Conservation (phyloP, 306 rosid species). For the Canavalia ensiformis region DNA sequence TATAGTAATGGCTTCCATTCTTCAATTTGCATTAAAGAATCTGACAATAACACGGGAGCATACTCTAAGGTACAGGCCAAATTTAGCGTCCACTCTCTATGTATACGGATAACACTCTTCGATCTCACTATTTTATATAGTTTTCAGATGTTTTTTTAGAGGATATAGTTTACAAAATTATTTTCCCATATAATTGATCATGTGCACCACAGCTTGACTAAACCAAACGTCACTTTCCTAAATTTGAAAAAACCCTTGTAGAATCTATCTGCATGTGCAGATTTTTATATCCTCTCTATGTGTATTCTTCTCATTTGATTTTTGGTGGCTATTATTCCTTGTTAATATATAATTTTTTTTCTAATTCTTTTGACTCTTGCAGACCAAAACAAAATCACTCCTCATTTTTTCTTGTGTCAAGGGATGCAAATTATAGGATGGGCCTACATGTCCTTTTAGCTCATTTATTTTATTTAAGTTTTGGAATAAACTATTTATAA, state of each 20-base stretch:
- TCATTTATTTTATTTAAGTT: not conserved
- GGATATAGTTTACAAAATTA: too few relatives aligned
- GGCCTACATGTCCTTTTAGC: not conserved
- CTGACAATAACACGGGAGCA: too few relatives aligned
- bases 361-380: not conserved
- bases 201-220: too few relatives aligned
- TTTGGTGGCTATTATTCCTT: not conserved
- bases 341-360: not conserved
- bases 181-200: too few relatives aligned
- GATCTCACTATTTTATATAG: too few relatives aligned
- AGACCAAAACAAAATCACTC: not conserved
- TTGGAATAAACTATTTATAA: not conserved
- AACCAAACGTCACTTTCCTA: not conserved
- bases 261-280: not conserved
- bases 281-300: not conserved
- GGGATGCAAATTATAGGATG: not conserved
- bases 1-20: too few relatives aligned
- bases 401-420: too few relatives aligned
- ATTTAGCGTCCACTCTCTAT: too few relatives aligned
- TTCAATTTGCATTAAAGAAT: too few relatives aligned
- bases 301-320: not conserved
- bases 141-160: too few relatives aligned
- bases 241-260: not conserved
- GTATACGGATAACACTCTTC: too few relatives aligned
- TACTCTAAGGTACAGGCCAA: too few relatives aligned